Base-by-base conservation (phyloP, 2,329 filamentous ascomycete genomes). In the Apiospora kogelbergensis region DNA sequence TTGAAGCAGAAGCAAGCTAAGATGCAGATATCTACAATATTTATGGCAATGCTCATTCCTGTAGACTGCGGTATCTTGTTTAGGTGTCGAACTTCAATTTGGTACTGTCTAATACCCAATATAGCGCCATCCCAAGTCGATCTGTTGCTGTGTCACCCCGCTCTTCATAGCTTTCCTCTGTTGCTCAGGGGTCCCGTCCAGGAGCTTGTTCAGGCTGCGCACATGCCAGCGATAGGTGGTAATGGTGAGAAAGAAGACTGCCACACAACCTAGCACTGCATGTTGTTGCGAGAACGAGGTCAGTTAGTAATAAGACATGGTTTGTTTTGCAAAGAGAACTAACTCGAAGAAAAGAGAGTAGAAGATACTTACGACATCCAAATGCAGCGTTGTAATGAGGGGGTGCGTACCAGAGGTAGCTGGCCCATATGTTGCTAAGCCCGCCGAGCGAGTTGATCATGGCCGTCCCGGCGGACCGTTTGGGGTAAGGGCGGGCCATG, bases 401-500 rank as follows among this genome's bases (percentile, higher is more conserved):
- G 20, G 72, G 68, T 26, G 69, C 71, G 70, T 72, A 76, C 68
- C 76, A 78, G 13, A 77, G 63, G 48, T 77, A 78, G 5, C 70
- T 72, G 1, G 69, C 71, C 75, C 75, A 78, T 20, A 77, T 72
- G 66, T 78, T 78, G 2, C 75, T 73, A 26, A 76, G 76, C 68
- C 76, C 76, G 40, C 74, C 75, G 42, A 77, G 64, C 20, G 76
- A 72, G 46, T 77, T 78, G 67, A 77, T 74, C 2, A 78, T 65
- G 11, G 75, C 76, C 40, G 76, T 76, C 10, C 75, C 76, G 10
- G 74, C 71, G 0, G 76, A 75, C 2, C 75, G 72, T 72, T 76
- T 76, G 13, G 69, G 68, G 7, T 69, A 67, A 10, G 76, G 76
- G 48, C 75, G 75, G 3, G 73, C 69, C 3, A 78, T 65, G 13